Evolutionary conservation across 441 rosid genomes (phyloP).

Genomic region (Populus hybrid): DNA sequence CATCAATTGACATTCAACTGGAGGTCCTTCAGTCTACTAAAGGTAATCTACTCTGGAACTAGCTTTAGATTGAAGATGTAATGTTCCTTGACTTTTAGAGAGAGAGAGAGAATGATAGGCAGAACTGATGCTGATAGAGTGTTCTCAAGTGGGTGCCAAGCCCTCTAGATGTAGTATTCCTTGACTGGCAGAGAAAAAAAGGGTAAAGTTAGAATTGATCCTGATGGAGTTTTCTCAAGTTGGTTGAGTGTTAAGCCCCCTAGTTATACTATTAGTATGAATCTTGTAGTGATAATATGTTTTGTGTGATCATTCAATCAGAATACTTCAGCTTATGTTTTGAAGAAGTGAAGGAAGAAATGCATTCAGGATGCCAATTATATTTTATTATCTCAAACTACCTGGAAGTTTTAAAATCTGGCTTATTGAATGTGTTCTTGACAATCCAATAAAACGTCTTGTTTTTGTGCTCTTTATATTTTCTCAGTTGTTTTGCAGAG

Average conservation of each 20-base stretch:
- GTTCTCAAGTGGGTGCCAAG: neutral
- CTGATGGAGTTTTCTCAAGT: neutral
- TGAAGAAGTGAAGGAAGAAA: neutral
- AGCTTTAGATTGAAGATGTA: neutral
- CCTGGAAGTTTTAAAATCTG: neutral
- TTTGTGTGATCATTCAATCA: neutral
- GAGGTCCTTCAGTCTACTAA: slow-evolving; percentile 56
- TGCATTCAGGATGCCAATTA: neutral
- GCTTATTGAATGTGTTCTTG: neutral
- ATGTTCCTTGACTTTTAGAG: neutral
- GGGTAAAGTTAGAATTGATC: neutral
- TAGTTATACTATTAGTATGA: neutral
- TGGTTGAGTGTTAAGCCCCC: neutral
- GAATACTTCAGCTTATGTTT: neutral
- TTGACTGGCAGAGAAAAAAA: neutral
- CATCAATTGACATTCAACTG: slow-evolving; percentile 82
- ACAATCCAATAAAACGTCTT: neutral
- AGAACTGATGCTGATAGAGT: neutral
- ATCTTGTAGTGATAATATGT: neutral
- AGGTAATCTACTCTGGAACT: slow-evolving; percentile 25
- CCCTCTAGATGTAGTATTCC: neutral
- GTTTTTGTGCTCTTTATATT: neutral
- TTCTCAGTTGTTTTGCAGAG: slow-evolving; percentile 39
- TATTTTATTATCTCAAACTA: neutral
- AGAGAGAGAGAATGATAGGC: neutral